Evolutionary conservation across 148 eudicot species (phyloP), one percentile per base, ranked within the genome.

Genomic region (Dianthus caryophyllus): DNA sequence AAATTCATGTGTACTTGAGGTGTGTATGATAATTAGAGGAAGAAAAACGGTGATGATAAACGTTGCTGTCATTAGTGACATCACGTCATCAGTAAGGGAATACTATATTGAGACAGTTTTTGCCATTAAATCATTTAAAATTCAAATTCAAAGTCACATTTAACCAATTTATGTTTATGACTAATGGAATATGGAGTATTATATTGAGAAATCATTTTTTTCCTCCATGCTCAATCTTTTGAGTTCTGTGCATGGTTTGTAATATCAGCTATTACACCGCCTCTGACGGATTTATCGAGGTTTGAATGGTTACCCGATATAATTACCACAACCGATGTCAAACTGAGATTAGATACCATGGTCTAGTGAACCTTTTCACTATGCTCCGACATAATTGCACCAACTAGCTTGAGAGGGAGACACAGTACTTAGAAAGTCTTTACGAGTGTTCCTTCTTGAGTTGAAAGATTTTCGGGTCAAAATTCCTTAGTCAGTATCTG

Each of bases 401-500:
- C 1, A 6, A 0, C 15, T 49, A 36, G 17, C 1, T 49, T 38
- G 29, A 31, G 62, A 17, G 18, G 39, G 38, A 9, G 21, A 29
- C 39, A 57, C 29, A 58, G 62, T 58, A 30, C 62, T 13, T 17
- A 47, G 13, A 24, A 33, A 36, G 14, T 9, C 30, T 29, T 66
- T 53, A 13, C 7, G 44, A 13, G 48, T 53, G 39, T 2, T 4
- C 48, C 11, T 21, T 64, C 30, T 53, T 39, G 3, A 17, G 29
- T 56, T 59, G 39, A 58, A 46, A 33, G 50, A 36, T 20, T 46
- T 13, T 60, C 9, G 52, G 17, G 53, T 25, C 52, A 55, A 48
- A 59, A 18, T 39, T 59, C 59, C 6, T 22, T 73, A 33, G 43
- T 46, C 44, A 41, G 12, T 44, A 12, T 67, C 30, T 27, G 72